Base-by-base conservation (phyloP, 306 rosid species). In the Amphicarpaea edgeworthii region DNA sequence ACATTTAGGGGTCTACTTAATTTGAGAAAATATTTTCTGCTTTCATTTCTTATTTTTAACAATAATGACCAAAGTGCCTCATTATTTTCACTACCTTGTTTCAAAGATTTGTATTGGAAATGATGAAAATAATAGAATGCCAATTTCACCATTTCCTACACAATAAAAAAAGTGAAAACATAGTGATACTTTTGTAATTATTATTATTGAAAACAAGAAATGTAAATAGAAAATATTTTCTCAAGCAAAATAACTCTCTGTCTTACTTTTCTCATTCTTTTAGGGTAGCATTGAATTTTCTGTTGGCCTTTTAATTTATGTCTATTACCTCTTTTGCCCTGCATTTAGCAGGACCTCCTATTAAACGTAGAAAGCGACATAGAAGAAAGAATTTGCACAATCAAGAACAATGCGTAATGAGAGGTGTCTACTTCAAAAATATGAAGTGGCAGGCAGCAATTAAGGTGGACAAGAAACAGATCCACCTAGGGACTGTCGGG, bases 361-460 rank as follows among this genome's bases (percentile, higher is more conserved):
- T 95, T 19, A 95, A 95, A 81, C 96, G 93, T 77, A 89, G 98
- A 81, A 95, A 92, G 83, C 83, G 88, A 68, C 97, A 95, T 79
- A 85, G 90, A 72, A 89, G 98, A 83, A 95, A 90, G 85, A 72
- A 85, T 77, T 67, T 79, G 60, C 97, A 85, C 45, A 89, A 89
- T 82, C 93, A 90, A 83, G 97, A 95, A 65, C 82, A 85, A 2
- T 89, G 92, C 74, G 30, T 85, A 42, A 92, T 90, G 97, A 91
- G 97, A 81, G 97, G 97, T 20, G 98, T 95, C 55, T 92, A 95
- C 79, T 95, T 87, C 81, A 95, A 90, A 64, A 92, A 95, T 78
- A 90, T 95, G 97, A 95, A 92, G 83, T 95, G 98, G 98, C 97
- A 95, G 57, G 97, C 98, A 19, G 97, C 98, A 4, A 95, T 95